A percentile compares a stretch with the other conserved stretches of the same genome.
These are phyloP conservation scores for Alisma plantagoaquatica DNA, from an alignment of 106 monocot species.

Conservation along the genomic window DNA sequence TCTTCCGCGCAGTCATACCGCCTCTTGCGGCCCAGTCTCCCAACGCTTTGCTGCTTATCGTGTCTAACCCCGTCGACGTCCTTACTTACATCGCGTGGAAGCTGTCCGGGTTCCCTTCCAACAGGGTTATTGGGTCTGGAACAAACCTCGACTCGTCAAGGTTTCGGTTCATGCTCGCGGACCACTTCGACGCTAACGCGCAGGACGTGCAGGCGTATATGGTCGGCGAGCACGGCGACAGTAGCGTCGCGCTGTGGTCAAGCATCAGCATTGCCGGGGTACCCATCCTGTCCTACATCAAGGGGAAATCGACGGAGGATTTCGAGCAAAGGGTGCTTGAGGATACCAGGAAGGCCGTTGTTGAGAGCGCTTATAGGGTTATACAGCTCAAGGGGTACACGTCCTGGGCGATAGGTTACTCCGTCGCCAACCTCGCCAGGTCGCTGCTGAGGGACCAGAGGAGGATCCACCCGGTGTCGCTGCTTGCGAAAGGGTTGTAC, in stretches of 20 bases:
- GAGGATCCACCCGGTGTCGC: conserved; percentile 70
- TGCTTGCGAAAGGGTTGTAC: conserved; percentile 59
- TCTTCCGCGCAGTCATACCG: background rate
- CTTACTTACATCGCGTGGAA: background rate
- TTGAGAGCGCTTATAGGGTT: too few species aligned
- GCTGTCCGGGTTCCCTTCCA: background rate
- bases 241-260: background rate
- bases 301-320: too few species aligned
- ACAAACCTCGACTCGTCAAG: too few species aligned
- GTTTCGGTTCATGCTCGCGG: too few species aligned
- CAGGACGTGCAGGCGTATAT: background rate
- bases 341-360: too few species aligned
- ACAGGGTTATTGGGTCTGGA: background rate
- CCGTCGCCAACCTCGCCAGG: conserved; percentile 56
- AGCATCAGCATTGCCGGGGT: background rate
- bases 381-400: conserved; percentile 78
- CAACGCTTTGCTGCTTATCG: background rate
- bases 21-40: background rate
- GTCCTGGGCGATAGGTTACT: conserved; percentile 87
- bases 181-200: too few species aligned
- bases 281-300: too few species aligned
- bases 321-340: too few species aligned
- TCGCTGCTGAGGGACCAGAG: conserved; percentile 66
- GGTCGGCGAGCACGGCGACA: background rate
- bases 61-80: background rate